Base-by-base conservation (phyloP, 345 rosid genomes). In the Carallia pectinifolia region DNA sequence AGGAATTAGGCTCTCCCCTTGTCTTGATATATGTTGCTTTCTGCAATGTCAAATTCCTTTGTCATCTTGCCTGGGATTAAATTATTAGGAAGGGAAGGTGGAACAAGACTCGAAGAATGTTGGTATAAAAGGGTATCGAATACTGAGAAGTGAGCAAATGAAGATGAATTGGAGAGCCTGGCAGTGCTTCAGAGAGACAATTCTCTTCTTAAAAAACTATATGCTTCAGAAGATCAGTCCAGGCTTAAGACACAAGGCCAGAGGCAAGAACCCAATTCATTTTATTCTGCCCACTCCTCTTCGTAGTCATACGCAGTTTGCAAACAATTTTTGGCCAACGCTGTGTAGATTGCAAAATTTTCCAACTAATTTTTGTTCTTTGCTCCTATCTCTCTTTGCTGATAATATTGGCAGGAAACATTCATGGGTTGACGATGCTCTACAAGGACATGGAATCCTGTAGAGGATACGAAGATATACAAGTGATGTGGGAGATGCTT, bases 401-500 rank as follows among this genome's bases (percentile, higher is more conserved):
- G 52, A 56, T n/a, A 48, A 23, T 7, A 2, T 48, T 37, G 64
- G 55, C 85, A 86, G 90, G 77, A 50, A 79, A 76, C 6, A 71
- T 60, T 47, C 30, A 75, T 31, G 85, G 82, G 53, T 82, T 88
- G 17, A 66, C 72, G 62, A 62, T 52, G 61, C 84, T 89, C 27
- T 73, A 81, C 82, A 79, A 85, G 80, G 89, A 86, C 70, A 71
- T 85, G 88, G 93, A 86, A 62, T 79, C 83, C n/a, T 86, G 87
- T 55, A 67, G 75, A 4, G 90, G 81, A 62, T 86, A 85, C 40
- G 79, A 74, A 73, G 90, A 89, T 67, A 85, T 85, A 66, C 82
- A 81, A 64, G 90, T 89, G 68, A 81, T 89, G 90, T 86, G 90
- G 90, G 80, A 84, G 63, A 77, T 89, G 75, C 50, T 89, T 73